These are phyloP conservation scores for Aspergillus ochraceoroseus DNA, from an alignment of 2,329 filamentous ascomycete genomes.

Conservation along the genomic window DNA sequence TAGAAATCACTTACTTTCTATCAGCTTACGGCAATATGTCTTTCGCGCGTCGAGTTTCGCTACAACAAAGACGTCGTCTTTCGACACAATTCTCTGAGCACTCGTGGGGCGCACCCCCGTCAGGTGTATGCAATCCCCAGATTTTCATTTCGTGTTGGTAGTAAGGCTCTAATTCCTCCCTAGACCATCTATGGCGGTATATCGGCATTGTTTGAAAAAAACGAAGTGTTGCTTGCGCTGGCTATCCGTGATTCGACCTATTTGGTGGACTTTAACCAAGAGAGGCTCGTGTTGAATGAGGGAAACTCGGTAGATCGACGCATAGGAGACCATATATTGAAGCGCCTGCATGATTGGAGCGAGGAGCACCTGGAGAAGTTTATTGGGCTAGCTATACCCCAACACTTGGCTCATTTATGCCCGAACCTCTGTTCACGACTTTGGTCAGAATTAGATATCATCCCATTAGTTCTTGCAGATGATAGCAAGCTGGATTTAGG, in stretches of 20 bases:
- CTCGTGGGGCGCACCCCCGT: slow-evolving; percentile 37
- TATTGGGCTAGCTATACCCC: slow-evolving; percentile 65
- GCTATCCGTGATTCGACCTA: slow-evolving; percentile 71
- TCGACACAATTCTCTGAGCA: slow-evolving; percentile 29
- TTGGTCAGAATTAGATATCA: slow-evolving; percentile 71
- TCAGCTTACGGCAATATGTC: slow-evolving; percentile 11
- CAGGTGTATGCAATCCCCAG: slow-evolving; percentile 30
- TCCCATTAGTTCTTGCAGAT: slow-evolving; percentile 60
- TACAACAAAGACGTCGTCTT: slow-evolving; percentile 34
- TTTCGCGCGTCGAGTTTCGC: slow-evolving; percentile 30
- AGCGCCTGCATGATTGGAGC: slow-evolving; percentile 56
- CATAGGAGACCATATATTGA: slow-evolving; percentile 58
- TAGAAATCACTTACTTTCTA: not conserved
- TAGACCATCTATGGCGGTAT: slow-evolving; percentile 44
- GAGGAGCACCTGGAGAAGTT: slow-evolving; percentile 66
- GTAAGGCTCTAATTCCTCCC: slow-evolving; percentile 4
- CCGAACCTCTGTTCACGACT: slow-evolving; percentile 64
- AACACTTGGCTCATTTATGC: slow-evolving; percentile 55
- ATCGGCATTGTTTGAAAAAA: slow-evolving; percentile 34
- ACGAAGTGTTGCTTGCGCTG: slow-evolving; percentile 57
- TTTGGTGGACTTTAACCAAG: slow-evolving; percentile 65
- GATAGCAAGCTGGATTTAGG: slow-evolving; percentile 15
- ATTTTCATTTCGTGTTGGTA: not conserved
- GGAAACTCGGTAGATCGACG: slow-evolving; percentile 40
- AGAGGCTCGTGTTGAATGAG: slow-evolving; percentile 50